Evolutionary conservation across 495 filamentous ascomycete genomes (phyloP).

Genomic region (Podospora comata): DNA sequence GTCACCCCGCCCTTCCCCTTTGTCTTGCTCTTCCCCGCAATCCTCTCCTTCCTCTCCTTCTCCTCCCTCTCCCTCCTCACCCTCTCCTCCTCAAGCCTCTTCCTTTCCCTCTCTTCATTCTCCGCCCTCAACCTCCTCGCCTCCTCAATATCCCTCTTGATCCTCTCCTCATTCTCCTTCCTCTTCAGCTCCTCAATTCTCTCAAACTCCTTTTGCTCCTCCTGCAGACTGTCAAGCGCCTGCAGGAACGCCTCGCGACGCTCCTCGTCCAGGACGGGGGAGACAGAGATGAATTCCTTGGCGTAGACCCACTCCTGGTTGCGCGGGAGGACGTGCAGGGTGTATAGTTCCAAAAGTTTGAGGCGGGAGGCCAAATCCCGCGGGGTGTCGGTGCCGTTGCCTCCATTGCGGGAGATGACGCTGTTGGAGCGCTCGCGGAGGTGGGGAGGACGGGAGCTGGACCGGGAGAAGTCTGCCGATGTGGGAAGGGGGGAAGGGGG

Average conservation of each 20-base stretch:
- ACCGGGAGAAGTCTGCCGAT: conserved; percentile 42
- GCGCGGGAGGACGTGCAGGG: conserved; percentile 82
- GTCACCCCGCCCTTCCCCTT: conserved; percentile 6
- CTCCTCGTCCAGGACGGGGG: conserved; percentile 86
- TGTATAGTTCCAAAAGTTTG: conserved; percentile 90
- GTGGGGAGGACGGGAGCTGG: conserved; percentile 30
- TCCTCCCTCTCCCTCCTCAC: conserved; percentile 34
- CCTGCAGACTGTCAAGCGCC: conserved; percentile 65
- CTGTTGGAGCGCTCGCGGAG: conserved; percentile 27
- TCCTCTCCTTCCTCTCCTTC: conserved; percentile 23
- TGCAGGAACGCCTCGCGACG: conserved; percentile 80
- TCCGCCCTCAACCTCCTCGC: conserved; percentile 48
- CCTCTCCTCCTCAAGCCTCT: conserved; percentile 45
- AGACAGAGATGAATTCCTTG: conserved; percentile 78
- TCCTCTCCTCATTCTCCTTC: conserved; percentile 56
- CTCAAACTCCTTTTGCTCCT: conserved; percentile 65
- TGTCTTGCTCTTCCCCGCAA: conserved; percentile 17
- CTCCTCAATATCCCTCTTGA: conserved; percentile 60
- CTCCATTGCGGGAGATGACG: conserved; percentile 36
- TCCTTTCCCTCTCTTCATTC: conserved; percentile 52
- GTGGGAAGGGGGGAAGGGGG: conserved; percentile 67
- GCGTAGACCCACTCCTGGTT: conserved; percentile 97
- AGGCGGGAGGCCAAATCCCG: conserved; percentile 71
- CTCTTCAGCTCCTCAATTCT: conserved; percentile 61
- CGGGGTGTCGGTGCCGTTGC: conserved; percentile 65